Conservation (phyloP, 306 rosid genomes). For the Pterocarpus macrocarpus region DNA sequence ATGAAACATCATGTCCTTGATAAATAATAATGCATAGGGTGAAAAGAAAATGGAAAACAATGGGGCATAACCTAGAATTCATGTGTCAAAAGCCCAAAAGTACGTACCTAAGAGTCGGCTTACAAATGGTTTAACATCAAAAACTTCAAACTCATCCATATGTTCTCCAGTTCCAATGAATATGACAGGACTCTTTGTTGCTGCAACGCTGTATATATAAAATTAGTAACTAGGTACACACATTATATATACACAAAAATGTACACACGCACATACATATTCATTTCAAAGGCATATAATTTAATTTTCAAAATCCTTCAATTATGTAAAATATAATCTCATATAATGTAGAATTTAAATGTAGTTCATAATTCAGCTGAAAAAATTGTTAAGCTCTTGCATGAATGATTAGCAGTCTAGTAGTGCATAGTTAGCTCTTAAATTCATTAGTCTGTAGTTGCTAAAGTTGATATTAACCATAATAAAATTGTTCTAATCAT, state of each 20-base stretch:
- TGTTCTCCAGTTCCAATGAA: conserved; percentile 87
- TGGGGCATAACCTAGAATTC: neutral
- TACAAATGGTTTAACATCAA: conserved; percentile 86
- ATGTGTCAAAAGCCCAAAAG: neutral
- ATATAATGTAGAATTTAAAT: conserved; percentile 27
- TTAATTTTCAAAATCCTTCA: conserved; percentile 36
- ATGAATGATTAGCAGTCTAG: neutral
- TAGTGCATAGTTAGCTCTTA: conserved; percentile 20
- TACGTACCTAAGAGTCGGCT: conserved; percentile 77
- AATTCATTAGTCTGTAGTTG: conserved; percentile 24
- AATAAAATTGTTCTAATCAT: neutral
- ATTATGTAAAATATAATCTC: neutral
- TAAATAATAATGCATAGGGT: conserved; percentile 9
- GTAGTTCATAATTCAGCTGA: conserved; percentile 10
- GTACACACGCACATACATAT: conserved; percentile 14
- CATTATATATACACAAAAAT: neutral
- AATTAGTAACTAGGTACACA: neutral
- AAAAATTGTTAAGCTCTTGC: neutral
- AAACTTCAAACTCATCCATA: conserved; percentile 88
- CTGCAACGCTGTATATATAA: conserved; percentile 71
- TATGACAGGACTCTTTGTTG: conserved; percentile 85
- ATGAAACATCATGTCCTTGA: neutral
- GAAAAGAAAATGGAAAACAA: neutral
- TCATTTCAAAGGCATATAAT: conserved; percentile 3
- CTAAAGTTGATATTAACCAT: conserved; percentile 19